Evolutionary conservation across 805 yeast genomes (phyloP).

Genomic region (Tetrapisispora iriomotensis): DNA sequence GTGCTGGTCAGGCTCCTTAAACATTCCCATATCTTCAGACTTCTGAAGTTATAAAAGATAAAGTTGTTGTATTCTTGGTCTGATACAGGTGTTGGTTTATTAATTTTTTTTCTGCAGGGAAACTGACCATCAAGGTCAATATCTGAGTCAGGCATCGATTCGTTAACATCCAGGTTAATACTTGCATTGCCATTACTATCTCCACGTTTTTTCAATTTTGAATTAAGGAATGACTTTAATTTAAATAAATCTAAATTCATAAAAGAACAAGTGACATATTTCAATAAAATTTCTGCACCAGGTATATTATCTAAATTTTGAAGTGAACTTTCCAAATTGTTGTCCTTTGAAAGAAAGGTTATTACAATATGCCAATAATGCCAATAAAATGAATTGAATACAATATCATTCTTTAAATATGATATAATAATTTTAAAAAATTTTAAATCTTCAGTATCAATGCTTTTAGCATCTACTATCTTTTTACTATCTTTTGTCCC

Average conservation of each 20-base stretch:
- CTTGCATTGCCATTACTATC: not conserved
- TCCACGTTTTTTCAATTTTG: slow-evolving; percentile 3
- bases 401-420: slow-evolving; percentile 21
- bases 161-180: slow-evolving; percentile 1
- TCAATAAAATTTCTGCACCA: slow-evolving; percentile 14
- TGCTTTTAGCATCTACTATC: slow-evolving; percentile 4
- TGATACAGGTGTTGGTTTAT: not conserved
- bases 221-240: slow-evolving; percentile 8
- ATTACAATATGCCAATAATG: slow-evolving; percentile 26
- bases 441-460: slow-evolving; percentile 12
- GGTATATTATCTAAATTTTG: slow-evolving; percentile 9
- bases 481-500: not conserved
- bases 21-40: slow-evolving; percentile 21
- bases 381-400: slow-evolving; percentile 25
- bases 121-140: not conserved
- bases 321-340: not conserved
- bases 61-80: slow-evolving; percentile 12
- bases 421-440: slow-evolving; percentile 23
- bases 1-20: slow-evolving; percentile 14
- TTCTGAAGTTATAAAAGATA: slow-evolving; percentile 17
- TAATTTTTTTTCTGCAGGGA: not conserved
- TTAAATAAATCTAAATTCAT: slow-evolving; percentile 16
- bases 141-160: slow-evolving; percentile 5
- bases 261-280: slow-evolving; percentile 10
- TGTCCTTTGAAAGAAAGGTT: not conserved